These are phyloP conservation scores for Chaetomiaceae sp. DNA, from an alignment of 2,329 filamentous ascomycete species.

Conservation along the genomic window DNA sequence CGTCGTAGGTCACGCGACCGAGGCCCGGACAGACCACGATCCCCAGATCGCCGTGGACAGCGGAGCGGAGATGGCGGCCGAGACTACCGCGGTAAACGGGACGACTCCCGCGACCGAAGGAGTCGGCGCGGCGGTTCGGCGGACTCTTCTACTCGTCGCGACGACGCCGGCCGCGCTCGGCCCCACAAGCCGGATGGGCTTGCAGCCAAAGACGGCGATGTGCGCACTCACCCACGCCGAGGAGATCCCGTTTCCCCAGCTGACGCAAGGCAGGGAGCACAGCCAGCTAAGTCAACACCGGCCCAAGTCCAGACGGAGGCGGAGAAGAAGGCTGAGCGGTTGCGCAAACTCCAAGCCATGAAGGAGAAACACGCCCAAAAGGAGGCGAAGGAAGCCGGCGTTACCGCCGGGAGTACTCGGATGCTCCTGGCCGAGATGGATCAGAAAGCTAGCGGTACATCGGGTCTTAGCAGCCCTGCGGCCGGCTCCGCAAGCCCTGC, in stretches of 20 bases:
- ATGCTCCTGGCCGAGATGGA: slow-evolving; percentile 71
- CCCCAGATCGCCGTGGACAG: slow-evolving; percentile 52
- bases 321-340: slow-evolving; percentile 73
- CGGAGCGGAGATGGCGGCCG: slow-evolving; percentile 61
- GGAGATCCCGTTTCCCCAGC: slow-evolving; percentile 22
- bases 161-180: slow-evolving; percentile 56
- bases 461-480: slow-evolving; percentile 19
- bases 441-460: slow-evolving; percentile 54
- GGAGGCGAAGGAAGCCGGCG: slow-evolving; percentile 66
- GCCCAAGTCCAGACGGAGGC: slow-evolving; percentile 57
- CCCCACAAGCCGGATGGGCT: slow-evolving; percentile 49
- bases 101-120: slow-evolving; percentile 66
- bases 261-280: slow-evolving; percentile 24
- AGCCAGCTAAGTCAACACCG: slow-evolving; percentile 53
- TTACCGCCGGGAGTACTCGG: slow-evolving; percentile 59
- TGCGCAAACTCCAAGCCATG: slow-evolving; percentile 84
- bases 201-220: slow-evolving; percentile 52
- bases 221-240: slow-evolving; percentile 37
- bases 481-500: slow-evolving; percentile 43
- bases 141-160: slow-evolving; percentile 65
- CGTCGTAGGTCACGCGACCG: slow-evolving; percentile 61
- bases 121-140: slow-evolving; percentile 65
- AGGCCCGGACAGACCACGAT: slow-evolving; percentile 55
- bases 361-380: slow-evolving; percentile 83
- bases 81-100: slow-evolving; percentile 65